These are phyloP conservation scores for Neohortaea acidophila DNA, from an alignment of 495 filamentous ascomycete genomes.

Conservation along the genomic window DNA sequence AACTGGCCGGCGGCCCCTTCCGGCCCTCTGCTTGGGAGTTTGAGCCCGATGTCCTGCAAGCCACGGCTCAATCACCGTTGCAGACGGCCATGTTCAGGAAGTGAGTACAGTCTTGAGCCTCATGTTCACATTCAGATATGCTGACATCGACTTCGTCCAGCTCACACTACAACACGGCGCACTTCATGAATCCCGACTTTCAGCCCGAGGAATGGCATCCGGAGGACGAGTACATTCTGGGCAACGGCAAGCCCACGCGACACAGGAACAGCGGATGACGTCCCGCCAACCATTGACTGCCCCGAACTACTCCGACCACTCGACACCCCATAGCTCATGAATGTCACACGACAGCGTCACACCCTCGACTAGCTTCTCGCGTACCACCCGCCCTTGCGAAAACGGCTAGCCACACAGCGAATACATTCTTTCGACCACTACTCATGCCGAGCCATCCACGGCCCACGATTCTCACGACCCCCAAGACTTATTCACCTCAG, in stretches of 20 bases:
- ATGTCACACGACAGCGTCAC: background rate
- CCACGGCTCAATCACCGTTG: constrained; percentile 19
- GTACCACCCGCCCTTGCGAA: background rate
- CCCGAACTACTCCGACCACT: background rate
- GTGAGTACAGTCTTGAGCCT: constrained; percentile 15
- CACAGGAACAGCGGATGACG: constrained; percentile 16
- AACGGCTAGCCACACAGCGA: background rate
- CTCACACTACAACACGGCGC: constrained; percentile 29
- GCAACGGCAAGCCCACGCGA: constrained; percentile 5
- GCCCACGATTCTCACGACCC: too few relatives aligned
- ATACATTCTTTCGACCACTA: constrained; percentile 3
- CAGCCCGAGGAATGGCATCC: constrained; percentile 29
- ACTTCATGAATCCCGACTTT: constrained; percentile 29
- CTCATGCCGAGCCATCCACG: constrained; percentile 8
- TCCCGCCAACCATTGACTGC: background rate
- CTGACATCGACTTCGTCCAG: constrained; percentile 11
- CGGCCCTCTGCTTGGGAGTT: constrained; percentile 21
- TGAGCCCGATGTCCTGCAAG: constrained; percentile 19
- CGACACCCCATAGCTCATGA: background rate
- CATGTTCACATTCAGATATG: background rate
- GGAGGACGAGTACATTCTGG: constrained; percentile 23
- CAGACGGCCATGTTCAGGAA: constrained; percentile 28
- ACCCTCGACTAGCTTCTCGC: constrained; percentile 2
- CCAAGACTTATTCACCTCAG: constrained; percentile 20
- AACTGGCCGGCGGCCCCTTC: constrained; percentile 13